Evolutionary conservation across 495 filamentous ascomycete genomes (phyloP), one percentile per base, ranked within the genome.

Genomic region (Trichoderma asperelloides): DNA sequence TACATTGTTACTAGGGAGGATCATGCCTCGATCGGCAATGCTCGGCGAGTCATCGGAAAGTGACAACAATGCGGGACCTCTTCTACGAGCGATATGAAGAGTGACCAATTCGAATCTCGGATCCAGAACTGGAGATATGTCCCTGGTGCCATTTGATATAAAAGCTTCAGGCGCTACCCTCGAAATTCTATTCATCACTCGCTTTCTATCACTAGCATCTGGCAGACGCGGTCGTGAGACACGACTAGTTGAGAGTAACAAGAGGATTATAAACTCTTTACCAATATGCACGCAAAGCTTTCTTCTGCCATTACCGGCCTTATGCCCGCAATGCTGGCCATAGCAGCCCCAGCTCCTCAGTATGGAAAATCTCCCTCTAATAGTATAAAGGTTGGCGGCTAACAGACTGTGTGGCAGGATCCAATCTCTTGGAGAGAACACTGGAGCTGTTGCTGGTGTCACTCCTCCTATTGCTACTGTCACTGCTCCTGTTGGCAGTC

Each of bases 381-480:
- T 2, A 28, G 2, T 28, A 15, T 60, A n/a, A 1, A 30, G 15
- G 12, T 23, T 21, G 4, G 49, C 16, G 3, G 30, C 55, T 60
- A 60, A 60, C 55, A 16, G 55, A 60, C 2, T 21, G n/a, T 21
- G 13, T 9, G 7, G n/a, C 25, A 60, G 55, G 12, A 60, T 60
- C 13, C 25, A 30, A 60, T 60, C 55, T 28, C 4, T 13, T 25
- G 76, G 74, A 12, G 78, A 77, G 39, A 79, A 78, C 65, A 67
- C 65, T 9, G 77, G 77, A 0, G 64, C 71, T 5, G 74, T 79
- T 25, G 77, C 72, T 13, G 78, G 78, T 8, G 71, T 79, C 1
- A 70, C 70, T 16, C 69, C 77, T 1, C 77, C 78, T 1, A 76
- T 73, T 16, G 74, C 77, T 0, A 74, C 70, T 1, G 73, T 73